Evolutionary conservation across 2,329 filamentous ascomycete species (phyloP), one percentile per base, ranked within the genome.

Genomic region (Graphilbum sp.): DNA sequence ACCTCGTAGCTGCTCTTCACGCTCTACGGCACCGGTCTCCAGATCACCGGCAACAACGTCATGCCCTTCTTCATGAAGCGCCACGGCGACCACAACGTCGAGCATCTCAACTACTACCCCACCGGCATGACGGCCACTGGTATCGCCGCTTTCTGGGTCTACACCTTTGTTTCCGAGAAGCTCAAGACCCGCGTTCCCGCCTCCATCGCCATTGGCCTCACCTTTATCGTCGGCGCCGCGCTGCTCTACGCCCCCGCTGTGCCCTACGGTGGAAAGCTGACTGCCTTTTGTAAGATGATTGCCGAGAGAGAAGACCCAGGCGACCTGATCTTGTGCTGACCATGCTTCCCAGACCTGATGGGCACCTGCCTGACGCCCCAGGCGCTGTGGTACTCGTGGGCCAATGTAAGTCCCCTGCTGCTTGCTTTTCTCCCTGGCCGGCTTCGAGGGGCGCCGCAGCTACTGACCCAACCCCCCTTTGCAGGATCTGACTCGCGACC

Each of bases 41-140:
- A 75, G 75, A 67, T 79, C 44, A 72, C 83, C 32, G 77, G 75
- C 0, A 75, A 76, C 21, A 75, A 81, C 25, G 29, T 37, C 25
- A 41, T 42, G 40, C 49, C 77, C 74, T 0, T 69, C 1, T 69
- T 60, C 48, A 53, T 69, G 50, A 65, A 69, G 46, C 57, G 53
- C 37, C 60, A 66, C 20, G 51, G 49, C n/a, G 48, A 46, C 11
- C 69, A 67, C 46, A 55, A 58, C 0, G 55, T 68, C 0, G 39
- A 58, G 1, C 64, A 72, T 42, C 58, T 66, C 10, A 74, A 72
- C 46, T 66, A 69, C 44, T 73, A 72, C 34, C 68, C 69, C 0
- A 64, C 69, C 0, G 69, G 67, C 2, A 63, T 74, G 0, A 62
- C 69, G 0, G 69, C 67, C 0, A 62, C 66, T 0, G 69, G 67